These are phyloP conservation scores for Beauveria rudraprayagi DNA, from an alignment of 2,329 filamentous ascomycete species.

Conservation along the genomic window DNA sequence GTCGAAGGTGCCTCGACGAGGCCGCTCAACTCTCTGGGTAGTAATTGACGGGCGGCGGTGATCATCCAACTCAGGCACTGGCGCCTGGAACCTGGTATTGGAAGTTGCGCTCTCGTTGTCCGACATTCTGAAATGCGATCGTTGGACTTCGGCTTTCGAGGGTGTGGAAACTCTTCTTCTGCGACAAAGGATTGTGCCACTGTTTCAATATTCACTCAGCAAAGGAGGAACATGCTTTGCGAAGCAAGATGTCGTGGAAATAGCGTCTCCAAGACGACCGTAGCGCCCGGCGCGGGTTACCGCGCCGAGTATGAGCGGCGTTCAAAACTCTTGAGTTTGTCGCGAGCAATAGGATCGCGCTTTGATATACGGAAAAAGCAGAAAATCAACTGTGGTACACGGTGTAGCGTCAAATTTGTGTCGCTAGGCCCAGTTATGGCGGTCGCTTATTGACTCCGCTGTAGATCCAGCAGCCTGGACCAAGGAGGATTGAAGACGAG, in stretches of 20 bases:
- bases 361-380: not conserved
- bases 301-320: constrained; percentile 13
- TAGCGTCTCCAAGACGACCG: not conserved
- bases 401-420: constrained; percentile 8
- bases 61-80: constrained; percentile 77
- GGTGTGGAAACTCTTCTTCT: not conserved
- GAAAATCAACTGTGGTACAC: too few species aligned
- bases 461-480: constrained; percentile 89
- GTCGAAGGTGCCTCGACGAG: constrained; percentile 65
- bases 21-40: constrained; percentile 50
- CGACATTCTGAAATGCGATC: constrained; percentile 49
- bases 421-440: constrained; percentile 62
- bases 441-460: constrained; percentile 95
- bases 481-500: constrained; percentile 74
- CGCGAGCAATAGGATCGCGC: not conserved
- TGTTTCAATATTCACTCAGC: constrained; percentile 28
- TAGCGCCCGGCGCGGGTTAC: constrained; percentile 11
- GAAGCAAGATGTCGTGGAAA: not conserved
- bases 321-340: constrained; percentile 14
- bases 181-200: not conserved
- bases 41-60: constrained; percentile 64
- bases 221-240: constrained; percentile 12
- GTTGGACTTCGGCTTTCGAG: constrained; percentile 16
- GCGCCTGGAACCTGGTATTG: constrained; percentile 61
- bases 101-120: constrained; percentile 53